Evolutionary conservation across 306 rosid species (phyloP).

Genomic region (Neltuma alba): DNA sequence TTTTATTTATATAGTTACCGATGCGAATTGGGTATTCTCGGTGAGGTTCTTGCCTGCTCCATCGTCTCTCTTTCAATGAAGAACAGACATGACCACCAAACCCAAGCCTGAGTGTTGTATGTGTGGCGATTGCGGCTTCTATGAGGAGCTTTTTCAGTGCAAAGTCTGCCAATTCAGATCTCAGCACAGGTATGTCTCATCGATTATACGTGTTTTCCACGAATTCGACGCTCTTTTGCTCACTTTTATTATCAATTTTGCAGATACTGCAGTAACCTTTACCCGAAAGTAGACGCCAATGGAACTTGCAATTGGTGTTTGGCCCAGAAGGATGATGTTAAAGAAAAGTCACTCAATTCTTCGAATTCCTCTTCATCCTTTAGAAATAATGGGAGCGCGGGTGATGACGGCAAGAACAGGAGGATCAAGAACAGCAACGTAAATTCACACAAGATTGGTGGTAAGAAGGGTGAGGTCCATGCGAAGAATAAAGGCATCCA

Average conservation of each 20-base stretch:
- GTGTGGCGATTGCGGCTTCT: constrained; percentile 96
- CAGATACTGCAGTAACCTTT: constrained; percentile 90
- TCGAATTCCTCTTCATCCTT: constrained; percentile 75
- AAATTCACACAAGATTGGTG: background rate
- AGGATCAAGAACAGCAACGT: constrained; percentile 29
- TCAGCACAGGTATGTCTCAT: constrained; percentile 71
- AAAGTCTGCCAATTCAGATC: constrained; percentile 91
- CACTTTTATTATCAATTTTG: background rate
- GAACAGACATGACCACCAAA: constrained; percentile 51
- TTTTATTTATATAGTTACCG: background rate
- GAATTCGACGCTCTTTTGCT: background rate
- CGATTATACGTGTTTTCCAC: background rate
- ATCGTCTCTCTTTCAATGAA: constrained; percentile 41
- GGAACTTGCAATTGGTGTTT: constrained; percentile 92
- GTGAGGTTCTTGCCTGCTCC: constrained; percentile 40
- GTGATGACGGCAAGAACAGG: constrained; percentile 26
- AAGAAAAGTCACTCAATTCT: constrained; percentile 68
- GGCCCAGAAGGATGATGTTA: constrained; percentile 55
- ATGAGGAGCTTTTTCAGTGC: constrained; percentile 83
- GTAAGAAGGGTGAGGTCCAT: constrained; percentile 42
- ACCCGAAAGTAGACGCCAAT: constrained; percentile 61
- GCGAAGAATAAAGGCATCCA: constrained; percentile 54
- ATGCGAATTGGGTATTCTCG: constrained; percentile 20
- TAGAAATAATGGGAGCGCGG: constrained; percentile 27
- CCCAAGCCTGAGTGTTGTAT: constrained; percentile 79